Evolutionary conservation across 371 early-diverging fungal genomes (phyloP), one percentile per base, ranked within the genome.

Genomic region (Lichtheimia corymbifera): DNA sequence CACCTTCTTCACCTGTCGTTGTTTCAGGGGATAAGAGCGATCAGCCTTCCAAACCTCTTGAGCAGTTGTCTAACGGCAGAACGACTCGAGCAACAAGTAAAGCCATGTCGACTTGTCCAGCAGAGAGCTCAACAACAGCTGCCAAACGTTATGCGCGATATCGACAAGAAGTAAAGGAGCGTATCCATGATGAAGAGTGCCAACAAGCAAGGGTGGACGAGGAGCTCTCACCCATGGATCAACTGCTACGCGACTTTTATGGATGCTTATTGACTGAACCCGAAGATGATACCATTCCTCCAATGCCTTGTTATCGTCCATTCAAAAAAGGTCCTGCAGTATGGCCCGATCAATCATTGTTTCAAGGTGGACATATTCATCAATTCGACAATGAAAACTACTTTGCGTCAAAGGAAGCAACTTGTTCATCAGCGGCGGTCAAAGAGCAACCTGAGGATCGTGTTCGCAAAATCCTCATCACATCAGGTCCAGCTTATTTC

Each of bases 341-440:
- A 15, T 63, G 63, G 63, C 63, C 63, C 7, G 58, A 63, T 27
- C 42, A 28, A 2, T 13, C 2, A 6, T 20, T 56, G 45, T 63
- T 43, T 52, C 20, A 44, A 25, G 63, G 63, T 17, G 63, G 63
- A 5, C 63, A 63, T 30, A 18, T 50, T 40, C 53, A 30, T 17
- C 61, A 62, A 62, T 17, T 28, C 5, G 47, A 47, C 47, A 47
- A 47, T 22, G 22, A n/a, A 12, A 5, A 5, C 47, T 9, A 47
- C n/a, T 11, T 35, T 35, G 11, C 35, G 9, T 35, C 35, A 35
- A 35, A 35, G 2, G 35, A 11, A 35, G 6, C 11, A 6, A 2
- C 47, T 7, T 11, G 49, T 47, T 42, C 18, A 28, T 9, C 17
- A n/a, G 1, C n/a, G 5, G 5, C 17, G 45, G 15, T 4, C 2